Base-by-base conservation (phyloP, 495 filamentous ascomycete species). In the Poronia punctata region DNA sequence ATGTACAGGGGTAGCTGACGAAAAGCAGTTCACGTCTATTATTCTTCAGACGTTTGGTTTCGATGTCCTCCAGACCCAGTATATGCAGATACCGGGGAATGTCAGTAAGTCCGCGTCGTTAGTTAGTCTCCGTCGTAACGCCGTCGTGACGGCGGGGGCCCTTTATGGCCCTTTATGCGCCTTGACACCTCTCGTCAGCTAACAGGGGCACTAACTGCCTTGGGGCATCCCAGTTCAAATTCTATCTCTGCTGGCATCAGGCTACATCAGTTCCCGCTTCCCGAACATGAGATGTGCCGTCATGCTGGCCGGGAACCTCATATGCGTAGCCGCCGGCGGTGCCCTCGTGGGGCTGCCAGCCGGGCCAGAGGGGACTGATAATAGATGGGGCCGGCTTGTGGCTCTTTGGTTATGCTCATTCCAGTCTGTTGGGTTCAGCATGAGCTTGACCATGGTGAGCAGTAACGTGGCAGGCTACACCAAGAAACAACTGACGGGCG, bases 381-480 rank as follows among this genome's bases (percentile, higher is more conserved):
- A 74, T 32, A 68, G 64, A 57, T 76, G 72, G 74, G 69, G 67
- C 0, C 64, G 74, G 4, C 54, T 78, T 5, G 72, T 75, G 3
- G 70, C 67, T 0, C 63, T 76, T 8, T 71, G 58, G 58, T 33
- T 61, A 2, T 59, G 52, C 39, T 59, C 63, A 4, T 66, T 64
- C 26, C 50, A 60, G 21, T 61, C 57, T 4, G 50, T 69, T 4
- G 67, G 67, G 1, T 69, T 69, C 40, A 62, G 56, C 27, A 53
- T 69, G 33, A 62, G 56, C 45, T 35, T 71, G 58, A 59, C 58
- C 2, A 56, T 61, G 52, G 58, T 61, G 8, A 61, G 58, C 35
- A 57, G 58, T 4, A 77, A 78, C 43, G 64, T 77, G 26, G 72
- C 72, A 0, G 73, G 73, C 3, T 74, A 71, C 35, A 77, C 72